phyloP scores from a whole-genome alignment of 78 protist species.

The Diacronema lutheri region DNA sequence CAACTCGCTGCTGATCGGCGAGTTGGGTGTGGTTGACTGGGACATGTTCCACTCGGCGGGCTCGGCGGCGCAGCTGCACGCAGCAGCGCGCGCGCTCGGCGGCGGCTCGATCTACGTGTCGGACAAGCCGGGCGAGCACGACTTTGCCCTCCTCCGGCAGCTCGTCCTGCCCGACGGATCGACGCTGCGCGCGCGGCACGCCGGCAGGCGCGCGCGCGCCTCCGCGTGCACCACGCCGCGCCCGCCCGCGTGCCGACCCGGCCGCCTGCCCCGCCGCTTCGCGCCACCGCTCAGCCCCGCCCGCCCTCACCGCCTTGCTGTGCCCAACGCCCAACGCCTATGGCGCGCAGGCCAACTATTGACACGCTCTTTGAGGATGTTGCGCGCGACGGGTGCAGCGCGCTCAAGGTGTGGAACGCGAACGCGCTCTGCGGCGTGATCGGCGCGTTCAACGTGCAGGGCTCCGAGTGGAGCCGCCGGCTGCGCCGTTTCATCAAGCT shows the following conservation, averaged over 20 bases:
- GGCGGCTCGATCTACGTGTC: slow-evolving; percentile 22
- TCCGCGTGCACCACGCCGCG: not conserved
- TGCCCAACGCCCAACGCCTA: too few species aligned
- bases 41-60: slow-evolving; percentile 19
- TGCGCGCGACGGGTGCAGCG: not conserved
- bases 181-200: not conserved
- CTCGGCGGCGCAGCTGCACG: slow-evolving; percentile 1
- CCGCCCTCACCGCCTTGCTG: too few species aligned
- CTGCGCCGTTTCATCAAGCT: not conserved
- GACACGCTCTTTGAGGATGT: slow-evolving; percentile 32
- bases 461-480: slow-evolving; percentile 24
- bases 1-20: slow-evolving; percentile 28
- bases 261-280: not conserved
- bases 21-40: slow-evolving; percentile 29
- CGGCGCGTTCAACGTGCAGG: slow-evolving; percentile 43
- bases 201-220: not conserved
- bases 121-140: slow-evolving; percentile 18
- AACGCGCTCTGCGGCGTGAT: slow-evolving; percentile 22
- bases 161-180: slow-evolving; percentile 39
- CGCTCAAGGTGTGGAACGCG: slow-evolving; percentile 23
- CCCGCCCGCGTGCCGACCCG: not conserved
- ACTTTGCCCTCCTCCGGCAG: not conserved
- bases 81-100: slow-evolving; percentile 34
- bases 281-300: too few species aligned
- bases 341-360: slow-evolving; percentile 8